Evolutionary conservation across 257 asterid species (phyloP), one percentile per base, ranked within the genome.

Genomic region (Capsicum baccatum): DNA sequence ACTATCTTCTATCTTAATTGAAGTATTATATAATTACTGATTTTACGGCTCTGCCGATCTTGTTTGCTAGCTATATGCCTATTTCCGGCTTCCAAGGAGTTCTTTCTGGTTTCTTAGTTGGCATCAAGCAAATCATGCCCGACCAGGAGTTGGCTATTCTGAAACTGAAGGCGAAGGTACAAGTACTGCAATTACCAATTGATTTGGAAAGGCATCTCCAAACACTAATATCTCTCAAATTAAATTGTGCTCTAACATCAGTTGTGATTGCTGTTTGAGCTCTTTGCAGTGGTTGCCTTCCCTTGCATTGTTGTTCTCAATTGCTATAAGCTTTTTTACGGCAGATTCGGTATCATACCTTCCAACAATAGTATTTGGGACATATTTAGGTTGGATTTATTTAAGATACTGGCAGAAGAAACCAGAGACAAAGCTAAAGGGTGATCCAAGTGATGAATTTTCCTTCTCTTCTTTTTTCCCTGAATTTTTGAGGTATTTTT

Each of bases 361-460:
- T 86, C 98, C 99, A 52, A 91, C 94, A 80, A 7, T 94, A 69
- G 83, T 95, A 80, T 93, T 91, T 79, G 99, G 99, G 74, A 90
- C 99, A 86, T 95, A 93, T 80, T 89, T 92, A 44, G 94, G 99
- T 74, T 95, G 99, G 99, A 91, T 95, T 86, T 93, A 95, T 89
- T 97, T 95, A 81, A 90, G 99, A 88, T 95, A 93, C 87, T 95
- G 98, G 98, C 98, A 94, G 83, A 89, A 85, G 79, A 95, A 92
- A 76, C 83, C 95, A 33, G 98, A 95, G 88, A 90, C 95, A 10
- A 92, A 91, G 84, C 89, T 90, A 19, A 91, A 91, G 89, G 99
- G 99, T 82, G 99, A 95, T 87, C 97, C 98, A 68, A 95, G 99
- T 89, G 99, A 94, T 91, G 98, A 94, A 85, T 95, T 95, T 91